A percentile compares a stretch with the other conserved stretches of the same genome.
Conservation (phyloP, 176 grass and related monocot species). For the Bonia amplexicaulis region DNA sequence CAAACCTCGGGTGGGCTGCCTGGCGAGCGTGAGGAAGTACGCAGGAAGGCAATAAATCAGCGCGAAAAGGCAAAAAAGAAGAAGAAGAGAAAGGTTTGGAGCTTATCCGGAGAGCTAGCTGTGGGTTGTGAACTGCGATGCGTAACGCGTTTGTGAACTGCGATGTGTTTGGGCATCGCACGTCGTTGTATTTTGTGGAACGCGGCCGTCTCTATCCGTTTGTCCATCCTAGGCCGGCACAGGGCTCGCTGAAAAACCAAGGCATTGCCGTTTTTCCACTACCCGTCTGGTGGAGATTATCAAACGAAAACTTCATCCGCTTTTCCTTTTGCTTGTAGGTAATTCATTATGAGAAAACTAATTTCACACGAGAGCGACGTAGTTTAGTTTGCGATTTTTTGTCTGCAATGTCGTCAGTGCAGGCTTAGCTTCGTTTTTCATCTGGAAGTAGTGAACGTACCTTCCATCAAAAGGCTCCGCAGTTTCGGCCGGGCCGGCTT, state of each 20-base stretch:
- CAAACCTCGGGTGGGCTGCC: constrained; percentile 8
- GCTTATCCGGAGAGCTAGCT: constrained; percentile 33
- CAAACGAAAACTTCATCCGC: neutral
- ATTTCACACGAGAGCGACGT: neutral
- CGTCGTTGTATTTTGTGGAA: constrained; percentile 21
- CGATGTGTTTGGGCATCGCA: constrained; percentile 24
- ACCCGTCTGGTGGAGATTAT: neutral
- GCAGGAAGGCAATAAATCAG: constrained; percentile 29
- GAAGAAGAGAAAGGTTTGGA: neutral
- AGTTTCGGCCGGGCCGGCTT: neutral
- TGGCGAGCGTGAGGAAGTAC: constrained; percentile 1
- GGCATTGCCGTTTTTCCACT: neutral
- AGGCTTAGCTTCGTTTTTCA: neutral
- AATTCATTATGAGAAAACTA: neutral
- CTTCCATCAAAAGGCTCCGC: neutral
- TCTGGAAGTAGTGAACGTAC: neutral
- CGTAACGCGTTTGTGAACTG: neutral
- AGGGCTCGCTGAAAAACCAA: neutral
- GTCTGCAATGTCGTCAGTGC: constrained; percentile 19
- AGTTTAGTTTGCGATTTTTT: neutral
- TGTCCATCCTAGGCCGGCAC: constrained; percentile 3
- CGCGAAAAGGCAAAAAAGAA: neutral
- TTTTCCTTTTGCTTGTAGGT: constrained; percentile 1
- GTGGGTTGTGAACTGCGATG: neutral
- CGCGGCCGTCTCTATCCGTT: constrained; percentile 28